Conservation (phyloP, 1,139 yeast species). For the Zygotorulaspora mrakii region DNA sequence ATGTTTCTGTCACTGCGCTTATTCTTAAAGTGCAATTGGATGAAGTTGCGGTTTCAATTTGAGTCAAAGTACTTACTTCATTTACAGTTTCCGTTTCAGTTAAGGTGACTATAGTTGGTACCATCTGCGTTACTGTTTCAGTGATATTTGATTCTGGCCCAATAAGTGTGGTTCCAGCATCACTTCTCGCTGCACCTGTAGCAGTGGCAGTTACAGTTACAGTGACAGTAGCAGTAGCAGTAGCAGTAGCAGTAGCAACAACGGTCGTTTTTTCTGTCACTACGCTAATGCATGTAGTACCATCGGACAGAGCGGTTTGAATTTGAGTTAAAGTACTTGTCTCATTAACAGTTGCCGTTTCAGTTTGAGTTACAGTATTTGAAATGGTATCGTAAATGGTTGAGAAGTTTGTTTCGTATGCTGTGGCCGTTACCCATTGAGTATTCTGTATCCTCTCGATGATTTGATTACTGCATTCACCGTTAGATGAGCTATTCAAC, state of each 20-base stretch:
- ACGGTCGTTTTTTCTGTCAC: neutral
- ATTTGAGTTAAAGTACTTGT: neutral
- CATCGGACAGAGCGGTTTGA: neutral
- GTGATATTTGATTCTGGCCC: neutral
- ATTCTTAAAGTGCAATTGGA: neutral
- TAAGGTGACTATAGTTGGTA: neutral
- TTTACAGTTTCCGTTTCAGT: slow-evolving; percentile 4
- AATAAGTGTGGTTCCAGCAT: neutral
- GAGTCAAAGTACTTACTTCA: slow-evolving; percentile 3
- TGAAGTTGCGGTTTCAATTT: neutral
- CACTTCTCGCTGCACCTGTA: neutral
- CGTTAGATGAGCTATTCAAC: neutral
- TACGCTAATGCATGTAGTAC: neutral
- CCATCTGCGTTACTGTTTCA: neutral
- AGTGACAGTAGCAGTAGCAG: neutral
- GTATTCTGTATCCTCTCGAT: neutral
- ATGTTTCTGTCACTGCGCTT: slow-evolving; percentile 9
- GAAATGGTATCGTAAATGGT: neutral
- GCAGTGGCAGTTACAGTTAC: too few relatives aligned
- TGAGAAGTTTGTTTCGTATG: neutral
- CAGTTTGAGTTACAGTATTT: neutral
- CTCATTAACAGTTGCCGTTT: neutral
- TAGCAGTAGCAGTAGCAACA: neutral
- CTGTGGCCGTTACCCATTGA: slow-evolving; percentile 1
- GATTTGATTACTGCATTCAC: neutral